Conservation (phyloP, 495 filamentous ascomycete genomes). For the Aspergillus affinis region DNA sequence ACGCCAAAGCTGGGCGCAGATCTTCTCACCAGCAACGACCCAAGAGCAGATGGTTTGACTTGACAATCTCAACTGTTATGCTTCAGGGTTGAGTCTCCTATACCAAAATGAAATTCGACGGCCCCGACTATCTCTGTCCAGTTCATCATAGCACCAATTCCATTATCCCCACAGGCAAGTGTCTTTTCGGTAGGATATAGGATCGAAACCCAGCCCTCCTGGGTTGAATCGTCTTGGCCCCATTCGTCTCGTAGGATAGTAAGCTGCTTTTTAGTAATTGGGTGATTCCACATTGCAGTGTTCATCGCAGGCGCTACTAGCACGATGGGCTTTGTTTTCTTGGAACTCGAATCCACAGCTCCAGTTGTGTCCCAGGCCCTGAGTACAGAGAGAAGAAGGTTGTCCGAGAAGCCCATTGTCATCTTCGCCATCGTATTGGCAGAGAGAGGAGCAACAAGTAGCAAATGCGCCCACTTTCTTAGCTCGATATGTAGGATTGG, state of each 20-base stretch:
- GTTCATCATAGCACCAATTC: conserved; percentile 74
- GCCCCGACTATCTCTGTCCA: conserved; percentile 68
- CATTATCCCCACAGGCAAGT: conserved; percentile 80
- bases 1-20: no score
- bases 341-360: conserved; percentile 45
- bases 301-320: conserved; percentile 70
- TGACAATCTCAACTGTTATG: neutral
- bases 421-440: conserved; percentile 85
- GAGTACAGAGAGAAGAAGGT: conserved; percentile 69
- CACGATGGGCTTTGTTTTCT: conserved; percentile 25
- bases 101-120: conserved; percentile 47
- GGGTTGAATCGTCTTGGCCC: conserved; percentile 39
- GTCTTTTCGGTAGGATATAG: conserved; percentile 67
- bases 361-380: conserved; percentile 84
- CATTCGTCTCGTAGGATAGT: conserved; percentile 70
- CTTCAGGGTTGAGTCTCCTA: neutral
- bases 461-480: conserved; percentile 73
- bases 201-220: conserved; percentile 73
- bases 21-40: no score
- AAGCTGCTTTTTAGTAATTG: conserved; percentile 71
- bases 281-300: conserved; percentile 87
- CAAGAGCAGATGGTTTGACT: neutral
- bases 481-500: conserved; percentile 84
- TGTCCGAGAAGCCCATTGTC: conserved; percentile 62
- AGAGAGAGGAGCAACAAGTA: conserved; percentile 75